Evolutionary conservation across 352 stramenopile genomes (phyloP), one percentile per base, ranked within the genome.

Genomic region (Globisporangium spiculum): DNA sequence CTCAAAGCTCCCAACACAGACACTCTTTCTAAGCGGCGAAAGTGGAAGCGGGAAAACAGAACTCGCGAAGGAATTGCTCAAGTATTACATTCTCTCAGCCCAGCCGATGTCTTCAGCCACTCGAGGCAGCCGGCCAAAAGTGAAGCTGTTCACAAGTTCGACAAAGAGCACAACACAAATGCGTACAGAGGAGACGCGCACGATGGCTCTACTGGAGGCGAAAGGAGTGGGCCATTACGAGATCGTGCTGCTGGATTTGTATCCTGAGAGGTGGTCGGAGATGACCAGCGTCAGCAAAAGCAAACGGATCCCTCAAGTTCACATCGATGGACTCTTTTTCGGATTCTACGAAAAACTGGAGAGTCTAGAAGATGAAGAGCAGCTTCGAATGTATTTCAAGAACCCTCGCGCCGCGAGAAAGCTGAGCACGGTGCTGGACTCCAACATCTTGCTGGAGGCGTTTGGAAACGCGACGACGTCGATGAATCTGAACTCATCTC

Each of bases 151-250:
- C 44, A 94, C 84, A 10, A 94, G 86, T 61, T 94, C 86, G 0
- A 94, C 86, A 22, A 94, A 92, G 72, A 94, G 86, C 66, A 94
- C 86, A 3, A 77, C 90, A 27, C 84, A 91, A 63, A 94, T 94
- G 86, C 80, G 86, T n/a, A 85, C 79, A 18, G 86, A 94, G 36
- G 86, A 94, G 59, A 70, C 81, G 12, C 72, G 83, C 27, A 90
- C 84, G 10, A 83, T 92, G n/a, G 83, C 83, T n/a, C 60, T 94
- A 10, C 67, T 94, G n/a, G 82, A 87, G 52, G 77, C 81, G 27
- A 92, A 94, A 73, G 77, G 82, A 52, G 76, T 91, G 12, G 76
- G 76, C 12, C 68, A 70, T 8, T 94, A 91, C 62, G 83, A 89
- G 55, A 86, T 92, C 22, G 83, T 94, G 24, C 67, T 92, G 36